Base-by-base conservation (phyloP, 495 filamentous ascomycete genomes). In the Diplogelasinospora grovesii region DNA sequence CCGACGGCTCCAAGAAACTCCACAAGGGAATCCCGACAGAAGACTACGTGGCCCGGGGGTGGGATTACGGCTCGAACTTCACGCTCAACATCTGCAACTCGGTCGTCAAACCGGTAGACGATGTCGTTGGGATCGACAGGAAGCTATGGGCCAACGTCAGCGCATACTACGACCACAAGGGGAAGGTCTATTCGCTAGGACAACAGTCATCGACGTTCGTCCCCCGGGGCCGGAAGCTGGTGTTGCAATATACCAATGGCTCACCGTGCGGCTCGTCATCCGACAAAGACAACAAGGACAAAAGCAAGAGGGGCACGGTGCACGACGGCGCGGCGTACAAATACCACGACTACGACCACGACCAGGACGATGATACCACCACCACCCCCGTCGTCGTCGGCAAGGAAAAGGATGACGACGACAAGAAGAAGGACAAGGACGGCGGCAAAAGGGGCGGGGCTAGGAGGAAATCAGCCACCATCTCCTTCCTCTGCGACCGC, bases 21-120 rank as follows among this genome's bases (percentile, higher is more conserved):
- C 83, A 56, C 64, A 77, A 49, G 68, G 79, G 45, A 36, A 65
- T 48, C 27, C 64, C 44, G 5, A 68, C 70, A n/a, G 66, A 78
- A 26, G 88, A 89, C 70, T 96, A 89, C 80, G 68, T 79, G 31
- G 84, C 85, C 7, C 78, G 71, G 44, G 93, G 93, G 18, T 85
- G 82, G 50, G 89, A 95, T 58, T 88, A 93, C 54, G 72, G 71
- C 18, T 76, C 82, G 10, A 97, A 97, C 63, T 97, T 99, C 57
- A 96, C 89, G 1, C 56, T 99, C 39, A 99, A 99, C 54, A 82
- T 99, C 50, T 99, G 93, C 63, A 82, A 75, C 30, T 75, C 89
- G 1, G 87, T 95, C 16, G 75, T 97, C 22, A 85, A 93, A 49
- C 61, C 74, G 21, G 60, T 90, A 14, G 71, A 80, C 16, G 71